A percentile compares a stretch with the other conserved stretches of the same genome.
Conservation (phyloP, 352 stramenopile species). For the Phytophthora quininea region DNA sequence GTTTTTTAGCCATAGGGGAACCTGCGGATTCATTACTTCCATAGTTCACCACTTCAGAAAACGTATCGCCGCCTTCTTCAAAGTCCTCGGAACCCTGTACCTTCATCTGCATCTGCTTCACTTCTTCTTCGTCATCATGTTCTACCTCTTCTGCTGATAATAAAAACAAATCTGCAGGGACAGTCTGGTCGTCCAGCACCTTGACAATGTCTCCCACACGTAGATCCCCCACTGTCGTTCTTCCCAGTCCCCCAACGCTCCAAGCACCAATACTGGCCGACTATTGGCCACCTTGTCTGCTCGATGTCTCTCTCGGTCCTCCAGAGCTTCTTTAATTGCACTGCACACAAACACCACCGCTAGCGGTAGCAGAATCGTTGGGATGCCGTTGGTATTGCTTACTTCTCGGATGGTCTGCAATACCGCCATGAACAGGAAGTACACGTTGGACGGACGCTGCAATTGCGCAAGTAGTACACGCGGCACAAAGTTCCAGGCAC, state of each 20-base stretch:
- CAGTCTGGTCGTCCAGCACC: slow-evolving; percentile 66
- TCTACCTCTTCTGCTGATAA: slow-evolving; percentile 60
- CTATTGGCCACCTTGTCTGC: slow-evolving; percentile 78
- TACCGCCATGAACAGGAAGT: slow-evolving; percentile 87
- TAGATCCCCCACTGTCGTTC: slow-evolving; percentile 67
- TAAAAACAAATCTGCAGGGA: slow-evolving; percentile 78
- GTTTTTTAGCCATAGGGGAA: not conserved
- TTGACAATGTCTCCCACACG: slow-evolving; percentile 85
- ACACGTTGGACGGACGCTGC: slow-evolving; percentile 80
- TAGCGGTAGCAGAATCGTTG: slow-evolving; percentile 78
- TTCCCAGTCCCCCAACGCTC: slow-evolving; percentile 50
- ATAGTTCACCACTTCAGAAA: not conserved
- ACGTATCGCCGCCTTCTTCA: slow-evolving; percentile 15
- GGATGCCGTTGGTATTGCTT: slow-evolving; percentile 86
- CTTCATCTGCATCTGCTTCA: slow-evolving; percentile 4
- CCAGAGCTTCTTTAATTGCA: slow-evolving; percentile 83
- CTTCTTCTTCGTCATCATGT: slow-evolving; percentile 44
- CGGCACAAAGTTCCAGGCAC: slow-evolving; percentile 72
- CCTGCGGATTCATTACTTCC: not conserved
- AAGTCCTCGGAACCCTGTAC: slow-evolving; percentile 7
- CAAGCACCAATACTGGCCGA: slow-evolving; percentile 57
- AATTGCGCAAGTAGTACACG: slow-evolving; percentile 78
- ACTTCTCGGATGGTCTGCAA: slow-evolving; percentile 85
- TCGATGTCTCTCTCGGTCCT: slow-evolving; percentile 81
- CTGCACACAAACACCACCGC: slow-evolving; percentile 81